phyloP scores from a whole-genome alignment of 2,329 filamentous ascomycete species.

The Diplodia mutila region DNA sequence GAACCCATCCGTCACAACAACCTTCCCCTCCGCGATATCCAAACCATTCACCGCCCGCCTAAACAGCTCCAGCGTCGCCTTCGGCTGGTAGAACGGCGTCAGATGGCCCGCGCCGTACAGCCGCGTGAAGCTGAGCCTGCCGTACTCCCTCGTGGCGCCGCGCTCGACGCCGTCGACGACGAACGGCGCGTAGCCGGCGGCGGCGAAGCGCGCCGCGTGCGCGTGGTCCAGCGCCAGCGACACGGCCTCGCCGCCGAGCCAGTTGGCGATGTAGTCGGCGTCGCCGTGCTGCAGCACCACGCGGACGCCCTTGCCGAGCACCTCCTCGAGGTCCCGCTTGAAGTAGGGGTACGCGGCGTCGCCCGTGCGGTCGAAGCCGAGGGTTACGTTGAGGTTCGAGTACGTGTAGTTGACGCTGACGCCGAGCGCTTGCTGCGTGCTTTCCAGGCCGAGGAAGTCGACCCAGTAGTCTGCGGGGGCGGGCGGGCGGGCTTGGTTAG shows the following conservation, averaged over 20 bases:
- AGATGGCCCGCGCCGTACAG: slow-evolving; percentile 59
- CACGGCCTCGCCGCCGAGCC: slow-evolving; percentile 75
- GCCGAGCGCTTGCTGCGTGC: slow-evolving; percentile 41
- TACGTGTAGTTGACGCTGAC: slow-evolving; percentile 56
- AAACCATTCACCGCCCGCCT: not conserved
- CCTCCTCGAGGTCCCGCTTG: slow-evolving; percentile 50
- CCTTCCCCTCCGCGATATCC: not conserved
- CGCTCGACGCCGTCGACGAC: slow-evolving; percentile 61
- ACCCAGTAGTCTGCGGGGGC: slow-evolving; percentile 45
- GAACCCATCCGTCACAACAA: not conserved
- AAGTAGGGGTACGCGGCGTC: slow-evolving; percentile 51
- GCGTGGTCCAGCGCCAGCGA: slow-evolving; percentile 54
- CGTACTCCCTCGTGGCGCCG: slow-evolving; percentile 74
- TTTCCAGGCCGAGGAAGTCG: slow-evolving; percentile 52
- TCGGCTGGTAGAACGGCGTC: slow-evolving; percentile 49
- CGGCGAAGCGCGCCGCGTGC: not conserved
- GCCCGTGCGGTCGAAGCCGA: slow-evolving; percentile 50
- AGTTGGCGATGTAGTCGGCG: slow-evolving; percentile 60
- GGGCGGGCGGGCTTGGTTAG: no score
- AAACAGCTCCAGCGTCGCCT: slow-evolving; percentile 24
- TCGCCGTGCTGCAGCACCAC: slow-evolving; percentile 63
- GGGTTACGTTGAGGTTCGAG: slow-evolving; percentile 49
- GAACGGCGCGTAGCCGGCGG: slow-evolving; percentile 71
- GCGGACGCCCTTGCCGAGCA: slow-evolving; percentile 60
- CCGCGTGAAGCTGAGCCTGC: slow-evolving; percentile 62